Conservation (phyloP, 1,284 basidiomycete species). For the Moniliella sp. region DNA sequence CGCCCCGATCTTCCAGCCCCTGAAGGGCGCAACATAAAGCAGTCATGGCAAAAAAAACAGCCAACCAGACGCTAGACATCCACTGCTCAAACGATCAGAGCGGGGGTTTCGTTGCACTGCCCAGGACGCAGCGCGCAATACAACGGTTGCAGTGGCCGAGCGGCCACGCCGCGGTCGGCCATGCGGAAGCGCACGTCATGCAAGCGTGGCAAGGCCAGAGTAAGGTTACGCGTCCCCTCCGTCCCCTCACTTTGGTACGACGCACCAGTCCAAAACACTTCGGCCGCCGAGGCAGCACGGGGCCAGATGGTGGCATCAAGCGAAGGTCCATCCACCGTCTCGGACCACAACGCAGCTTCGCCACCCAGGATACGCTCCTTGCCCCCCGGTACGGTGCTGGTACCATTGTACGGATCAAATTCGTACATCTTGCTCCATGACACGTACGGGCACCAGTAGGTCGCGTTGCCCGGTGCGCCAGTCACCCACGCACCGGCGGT, state of each 20-base stretch:
- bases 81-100: too few relatives aligned
- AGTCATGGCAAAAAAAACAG: too few relatives aligned
- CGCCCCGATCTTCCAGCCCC: too few relatives aligned
- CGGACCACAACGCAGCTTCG: slow-evolving; percentile 52
- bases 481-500: slow-evolving; percentile 45
- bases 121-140: slow-evolving; percentile 56
- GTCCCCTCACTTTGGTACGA: slow-evolving; percentile 16
- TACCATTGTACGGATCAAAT: slow-evolving; percentile 44
- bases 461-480: slow-evolving; percentile 36
- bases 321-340: slow-evolving; percentile 51
- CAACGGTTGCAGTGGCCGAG: slow-evolving; percentile 52
- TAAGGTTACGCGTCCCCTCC: slow-evolving; percentile 38
- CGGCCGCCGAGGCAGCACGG: slow-evolving; percentile 52
- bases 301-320: slow-evolving; percentile 55
- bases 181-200: slow-evolving; percentile 49
- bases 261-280: slow-evolving; percentile 59
- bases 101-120: too few relatives aligned
- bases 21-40: too few relatives aligned
- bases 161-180: slow-evolving; percentile 46
- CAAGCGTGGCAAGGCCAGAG: slow-evolving; percentile 49
- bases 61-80: too few relatives aligned
- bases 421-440: slow-evolving; percentile 41
- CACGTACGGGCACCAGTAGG: slow-evolving; percentile 41
- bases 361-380: slow-evolving; percentile 49
- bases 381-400: slow-evolving; percentile 32